Evolutionary conservation across 2,329 filamentous ascomycete species (phyloP).

Genomic region (Fusarium fujikuroi): DNA sequence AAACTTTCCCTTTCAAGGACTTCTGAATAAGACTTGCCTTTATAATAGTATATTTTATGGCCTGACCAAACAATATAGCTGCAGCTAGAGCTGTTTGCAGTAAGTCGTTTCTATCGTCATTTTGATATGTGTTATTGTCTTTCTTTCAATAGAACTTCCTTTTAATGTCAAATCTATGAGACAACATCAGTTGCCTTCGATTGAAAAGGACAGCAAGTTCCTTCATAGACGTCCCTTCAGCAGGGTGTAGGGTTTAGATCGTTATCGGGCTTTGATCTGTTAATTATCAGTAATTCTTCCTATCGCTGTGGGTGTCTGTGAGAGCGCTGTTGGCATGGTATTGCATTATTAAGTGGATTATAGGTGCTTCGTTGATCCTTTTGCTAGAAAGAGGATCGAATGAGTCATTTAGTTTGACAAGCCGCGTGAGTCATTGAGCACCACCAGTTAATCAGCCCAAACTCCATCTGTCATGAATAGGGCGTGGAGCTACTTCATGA

Average conservation of each 20-base stretch:
- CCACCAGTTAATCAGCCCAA: too few species aligned
- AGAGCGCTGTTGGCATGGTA: neutral
- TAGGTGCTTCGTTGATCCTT: neutral
- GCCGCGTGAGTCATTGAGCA: neutral
- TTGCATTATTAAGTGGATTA: neutral
- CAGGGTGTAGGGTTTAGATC: fast-evolving
- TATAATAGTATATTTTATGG: neutral
- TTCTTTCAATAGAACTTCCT: too few species aligned
- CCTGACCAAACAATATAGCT: too few species aligned
- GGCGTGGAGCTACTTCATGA: neutral
- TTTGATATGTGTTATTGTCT: too few species aligned
- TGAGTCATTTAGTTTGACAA: neutral
- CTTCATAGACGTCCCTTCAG: neutral
- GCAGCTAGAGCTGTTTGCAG: neutral
- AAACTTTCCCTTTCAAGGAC: too few species aligned
- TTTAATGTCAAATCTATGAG: too few species aligned
- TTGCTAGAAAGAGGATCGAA: too few species aligned
- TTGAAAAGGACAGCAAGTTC: too few species aligned
- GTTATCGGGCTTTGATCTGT: too few species aligned
- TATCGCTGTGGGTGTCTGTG: fast-evolving
- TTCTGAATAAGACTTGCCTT: too few species aligned
- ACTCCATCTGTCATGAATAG: neutral
- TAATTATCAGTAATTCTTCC: fast-evolving
- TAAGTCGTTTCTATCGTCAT: neutral
- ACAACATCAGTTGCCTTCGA: neutral